These are phyloP conservation scores for Alnus glutinosa DNA, from an alignment of 306 rosid species.

Conservation along the genomic window DNA sequence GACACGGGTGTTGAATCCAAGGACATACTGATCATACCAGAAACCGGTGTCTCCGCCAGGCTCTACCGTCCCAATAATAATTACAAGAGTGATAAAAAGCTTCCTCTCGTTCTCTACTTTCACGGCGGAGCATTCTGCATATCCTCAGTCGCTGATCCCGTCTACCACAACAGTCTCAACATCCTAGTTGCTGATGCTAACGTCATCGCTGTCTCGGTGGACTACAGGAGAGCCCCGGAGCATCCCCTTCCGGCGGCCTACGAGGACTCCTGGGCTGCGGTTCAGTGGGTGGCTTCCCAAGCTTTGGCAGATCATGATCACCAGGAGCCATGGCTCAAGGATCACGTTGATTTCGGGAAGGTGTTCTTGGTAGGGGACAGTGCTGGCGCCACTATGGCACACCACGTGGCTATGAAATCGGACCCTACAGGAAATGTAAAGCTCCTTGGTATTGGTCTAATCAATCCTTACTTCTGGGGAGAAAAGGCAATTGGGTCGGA, in stretches of 20 bases:
- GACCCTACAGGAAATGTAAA: slow-evolving; percentile 28
- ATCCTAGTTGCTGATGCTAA: slow-evolving; percentile 55
- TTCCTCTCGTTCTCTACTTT: slow-evolving; percentile 61
- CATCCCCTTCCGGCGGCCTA: slow-evolving; percentile 70
- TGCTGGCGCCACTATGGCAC: slow-evolving; percentile 74
- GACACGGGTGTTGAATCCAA: slow-evolving; percentile 66
- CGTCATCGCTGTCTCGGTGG: slow-evolving; percentile 51
- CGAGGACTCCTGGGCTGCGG: slow-evolving; percentile 71
- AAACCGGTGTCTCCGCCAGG: slow-evolving; percentile 63
- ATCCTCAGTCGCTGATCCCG: slow-evolving; percentile 61
- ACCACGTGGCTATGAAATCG: slow-evolving; percentile 44
- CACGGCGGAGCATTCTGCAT: slow-evolving; percentile 85
- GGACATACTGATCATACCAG: slow-evolving; percentile 55
- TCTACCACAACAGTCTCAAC: slow-evolving; percentile 74
- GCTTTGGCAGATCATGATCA: not conserved
- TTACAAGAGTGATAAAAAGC: slow-evolving; percentile 24
- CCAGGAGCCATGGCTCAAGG: slow-evolving; percentile 54
- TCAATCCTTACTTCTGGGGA: slow-evolving; percentile 92
- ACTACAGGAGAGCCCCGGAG: slow-evolving; percentile 77
- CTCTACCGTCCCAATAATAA: slow-evolving; percentile 37
- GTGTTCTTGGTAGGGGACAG: slow-evolving; percentile 81
- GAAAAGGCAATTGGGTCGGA: slow-evolving; percentile 61
- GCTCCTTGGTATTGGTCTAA: slow-evolving; percentile 48
- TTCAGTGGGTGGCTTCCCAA: slow-evolving; percentile 59
- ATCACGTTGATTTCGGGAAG: slow-evolving; percentile 41